Evolutionary conservation across 208 protist genomes (phyloP), one percentile per base, ranked within the genome.

Genomic region (Trichomonas vaginalis): DNA sequence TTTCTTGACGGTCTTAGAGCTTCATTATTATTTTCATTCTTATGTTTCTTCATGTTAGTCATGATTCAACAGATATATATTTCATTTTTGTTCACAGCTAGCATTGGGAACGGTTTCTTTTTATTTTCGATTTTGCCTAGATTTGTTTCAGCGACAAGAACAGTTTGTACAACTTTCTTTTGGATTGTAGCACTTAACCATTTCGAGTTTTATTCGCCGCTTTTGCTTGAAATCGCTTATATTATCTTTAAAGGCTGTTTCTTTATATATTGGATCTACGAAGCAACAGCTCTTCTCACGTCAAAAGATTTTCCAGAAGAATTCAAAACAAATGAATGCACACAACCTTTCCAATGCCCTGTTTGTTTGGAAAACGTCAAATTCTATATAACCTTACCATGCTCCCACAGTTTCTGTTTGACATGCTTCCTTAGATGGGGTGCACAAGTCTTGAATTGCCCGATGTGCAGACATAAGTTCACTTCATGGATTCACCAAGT

Each of bases 11-110:
- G 40, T 35, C 4, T 90, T 90, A 21, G 4, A 48, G 0, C 42
- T 35, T 45, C 23, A 23, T 49, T 90, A 4, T n/a, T 90, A 35
- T 49, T 90, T 48, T 90, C 82, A 35, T 39, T 45, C 46, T 45
- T 48, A 15, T 15, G 35, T 23, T 90, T 90, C 23, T 49, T 90
- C 3, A n/a, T 90, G 12, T 35, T 90, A 48, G 8, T 90, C 21
- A 27, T 90, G 35, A 48, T 90, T 90, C 82, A 90, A n/a, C 82
- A 90, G n/a, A 90, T 48, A 35, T 90, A 48, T 90, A 15, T 90
- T 12, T 90, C 82, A 39, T 90, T 90, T 48, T 90, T 90, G 1
- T 90, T 90, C 48, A 48, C 82, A 35, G 48, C 42, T n/a, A 48
- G 82, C 48, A 40, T 90, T 48, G 42, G 82, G 21, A 35, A 90